Conservation (phyloP, 495 filamentous ascomycete species). For the Lineolata rhizophorae region DNA sequence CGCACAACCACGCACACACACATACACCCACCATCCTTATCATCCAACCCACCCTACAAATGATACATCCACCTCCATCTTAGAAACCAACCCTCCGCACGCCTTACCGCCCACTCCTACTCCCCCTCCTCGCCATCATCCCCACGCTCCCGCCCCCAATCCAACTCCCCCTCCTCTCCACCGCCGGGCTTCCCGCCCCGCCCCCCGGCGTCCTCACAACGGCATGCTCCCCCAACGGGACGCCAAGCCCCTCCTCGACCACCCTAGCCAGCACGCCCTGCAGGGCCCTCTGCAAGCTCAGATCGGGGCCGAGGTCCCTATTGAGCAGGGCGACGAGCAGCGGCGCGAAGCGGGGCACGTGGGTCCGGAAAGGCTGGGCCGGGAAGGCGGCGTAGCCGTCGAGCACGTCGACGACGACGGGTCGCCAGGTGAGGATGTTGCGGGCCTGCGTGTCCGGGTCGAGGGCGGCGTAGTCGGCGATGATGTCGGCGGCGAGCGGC, state of each 20-base stretch:
- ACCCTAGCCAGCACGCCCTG: constrained; percentile 56
- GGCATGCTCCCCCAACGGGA: constrained; percentile 17
- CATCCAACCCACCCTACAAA: too few relatives aligned
- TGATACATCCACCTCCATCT: too few relatives aligned
- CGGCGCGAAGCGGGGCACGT: constrained; percentile 69
- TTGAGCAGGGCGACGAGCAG: constrained; percentile 62
- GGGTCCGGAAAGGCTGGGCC: constrained; percentile 53
- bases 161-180: too few relatives aligned
- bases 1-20: too few relatives aligned
- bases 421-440: constrained; percentile 90
- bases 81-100: too few relatives aligned
- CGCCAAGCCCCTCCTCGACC: constrained; percentile 59
- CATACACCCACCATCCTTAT: too few relatives aligned
- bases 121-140: too few relatives aligned
- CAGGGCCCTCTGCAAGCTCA: constrained; percentile 54
- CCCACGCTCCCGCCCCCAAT: too few relatives aligned
- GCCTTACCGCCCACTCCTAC: too few relatives aligned
- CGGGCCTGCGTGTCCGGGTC: constrained; percentile 90
- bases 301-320: constrained; percentile 57
- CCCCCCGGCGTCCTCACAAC: too few relatives aligned
- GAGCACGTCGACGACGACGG: constrained; percentile 92
- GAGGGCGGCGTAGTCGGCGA: constrained; percentile 55
- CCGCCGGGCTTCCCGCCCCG: too few relatives aligned
- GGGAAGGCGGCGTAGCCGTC: constrained; percentile 86
- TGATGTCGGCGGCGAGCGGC: constrained; percentile 84